Evolutionary conservation across 1,284 basidiomycete species (phyloP).

Genomic region (Wallemia ichthyophaga): DNA sequence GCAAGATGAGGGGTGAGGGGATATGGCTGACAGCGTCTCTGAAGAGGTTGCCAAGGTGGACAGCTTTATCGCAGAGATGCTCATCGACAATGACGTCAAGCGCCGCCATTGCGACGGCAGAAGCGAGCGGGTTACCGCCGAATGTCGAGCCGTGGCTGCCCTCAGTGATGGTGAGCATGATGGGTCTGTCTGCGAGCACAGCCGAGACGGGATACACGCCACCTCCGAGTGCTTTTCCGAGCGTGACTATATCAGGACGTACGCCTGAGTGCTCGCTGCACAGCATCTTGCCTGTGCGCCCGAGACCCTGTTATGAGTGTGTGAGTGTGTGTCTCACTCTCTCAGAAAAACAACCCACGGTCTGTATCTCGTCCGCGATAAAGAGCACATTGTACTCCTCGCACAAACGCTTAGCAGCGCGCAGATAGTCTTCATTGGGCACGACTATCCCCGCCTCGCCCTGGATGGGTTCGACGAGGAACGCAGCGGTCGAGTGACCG

Average conservation of each 20-base stretch:
- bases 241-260: slow-evolving; percentile 68
- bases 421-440: slow-evolving; percentile 27
- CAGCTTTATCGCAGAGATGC: slow-evolving; percentile 45
- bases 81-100: slow-evolving; percentile 67
- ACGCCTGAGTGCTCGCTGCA: slow-evolving; percentile 65
- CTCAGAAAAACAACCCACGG: slow-evolving; percentile 13
- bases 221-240: slow-evolving; percentile 86
- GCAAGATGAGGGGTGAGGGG: slow-evolving; percentile 35
- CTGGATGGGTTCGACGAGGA: slow-evolving; percentile 91
- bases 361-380: slow-evolving; percentile 96
- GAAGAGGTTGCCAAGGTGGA: slow-evolving; percentile 51
- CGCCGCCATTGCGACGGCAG: slow-evolving; percentile 74
- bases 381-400: slow-evolving; percentile 76
- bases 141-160: slow-evolving; percentile 95
- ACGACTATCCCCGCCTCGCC: slow-evolving; percentile 73
- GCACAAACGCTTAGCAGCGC: slow-evolving; percentile 48
- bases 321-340: not conserved
- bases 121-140: slow-evolving; percentile 80
- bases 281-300: slow-evolving; percentile 32
- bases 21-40: slow-evolving; percentile 31
- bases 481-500: slow-evolving; percentile 62
- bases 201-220: slow-evolving; percentile 93
- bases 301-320: slow-evolving; percentile 14
- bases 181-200: slow-evolving; percentile 56
- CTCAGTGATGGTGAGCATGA: slow-evolving; percentile 88